Base-by-base conservation (phyloP, 1,284 basidiomycete species). In the Papiliotrema fonsecae region DNA sequence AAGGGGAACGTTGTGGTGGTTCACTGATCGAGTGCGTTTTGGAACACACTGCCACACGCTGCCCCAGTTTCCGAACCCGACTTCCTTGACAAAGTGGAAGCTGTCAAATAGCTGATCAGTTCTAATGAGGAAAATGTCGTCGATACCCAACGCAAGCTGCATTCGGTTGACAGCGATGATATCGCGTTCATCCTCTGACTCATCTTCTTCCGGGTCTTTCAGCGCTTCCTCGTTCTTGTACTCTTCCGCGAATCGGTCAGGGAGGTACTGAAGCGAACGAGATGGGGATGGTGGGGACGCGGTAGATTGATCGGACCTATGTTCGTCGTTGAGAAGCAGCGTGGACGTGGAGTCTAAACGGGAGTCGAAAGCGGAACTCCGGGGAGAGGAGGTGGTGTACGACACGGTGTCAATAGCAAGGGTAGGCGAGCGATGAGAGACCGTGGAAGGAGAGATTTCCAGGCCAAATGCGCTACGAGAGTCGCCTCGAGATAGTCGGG, bases 11-110 rank as follows among this genome's bases (percentile, higher is more conserved):
- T 16, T 16, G 6, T 42, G 21, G n/a, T 14, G 16, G 49, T 34
- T 19, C 30, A 36, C 18, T 39, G 45, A 22, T 34, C 25, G 4
- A 4, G 42, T 37, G 41, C 19, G 7, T 31, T 43, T 41, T 41
- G 28, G 35, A 25, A 19, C 40, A 32, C 30, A 37, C 35, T 59
- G 49, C 69, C 67, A 75, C 6, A 74, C 72, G 36, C 57, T 57
- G 1, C 73, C 73, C 73, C 72, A 74, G 50, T 74, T 74, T 9
- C 72, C 72, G 35, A 64, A 69, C 9, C 73, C 73, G 13, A 74
- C 63, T 50, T 72, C 67, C 11, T 58, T 34, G 9, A 56, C 48
- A 44, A 75, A 74, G 7, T 47, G 43, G 54, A 70, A 70, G 16
- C 64, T 51, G 11, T 64, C 57, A 3, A 46, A 42, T 2, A 75